A percentile compares a stretch with the other conserved stretches of the same genome.
Conservation (phyloP, 2,329 filamentous ascomycete species). For the Fusarium sororula region DNA sequence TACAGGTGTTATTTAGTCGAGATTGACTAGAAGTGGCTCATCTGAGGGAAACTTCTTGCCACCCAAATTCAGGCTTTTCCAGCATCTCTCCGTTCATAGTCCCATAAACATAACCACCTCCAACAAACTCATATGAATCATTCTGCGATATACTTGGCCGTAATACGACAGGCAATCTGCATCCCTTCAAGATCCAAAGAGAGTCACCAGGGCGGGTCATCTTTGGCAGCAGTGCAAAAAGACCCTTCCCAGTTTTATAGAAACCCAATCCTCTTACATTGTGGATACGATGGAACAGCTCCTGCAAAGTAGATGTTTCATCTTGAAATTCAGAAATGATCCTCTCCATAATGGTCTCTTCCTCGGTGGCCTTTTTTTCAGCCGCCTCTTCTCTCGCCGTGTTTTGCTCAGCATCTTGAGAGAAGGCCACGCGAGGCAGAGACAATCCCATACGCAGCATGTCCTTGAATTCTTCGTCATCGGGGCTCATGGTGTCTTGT, state of each 20-base stretch:
- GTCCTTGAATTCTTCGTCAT: fast-evolving
- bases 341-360: not conserved
- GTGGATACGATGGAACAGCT: fast-evolving
- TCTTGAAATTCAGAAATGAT: fast-evolving
- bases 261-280: not conserved
- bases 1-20: too few species aligned
- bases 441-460: not conserved
- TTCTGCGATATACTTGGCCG: not conserved
- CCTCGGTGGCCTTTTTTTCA: fast-evolving
- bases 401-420: fast-evolving
- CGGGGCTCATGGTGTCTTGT: not conserved
- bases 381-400: fast-evolving
- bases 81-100: not conserved
- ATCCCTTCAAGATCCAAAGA: not conserved
- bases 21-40: not conserved
- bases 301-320: fast-evolving
- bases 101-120: not conserved
- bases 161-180: not conserved
- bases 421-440: not conserved
- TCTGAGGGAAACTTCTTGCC: not conserved
- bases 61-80: not conserved
- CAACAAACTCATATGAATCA: not conserved
- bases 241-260: not conserved
- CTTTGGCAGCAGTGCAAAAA: not conserved
- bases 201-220: not conserved